Base-by-base conservation (phyloP, 768 basidiomycete genomes). In the Leccinellum luteum region DNA sequence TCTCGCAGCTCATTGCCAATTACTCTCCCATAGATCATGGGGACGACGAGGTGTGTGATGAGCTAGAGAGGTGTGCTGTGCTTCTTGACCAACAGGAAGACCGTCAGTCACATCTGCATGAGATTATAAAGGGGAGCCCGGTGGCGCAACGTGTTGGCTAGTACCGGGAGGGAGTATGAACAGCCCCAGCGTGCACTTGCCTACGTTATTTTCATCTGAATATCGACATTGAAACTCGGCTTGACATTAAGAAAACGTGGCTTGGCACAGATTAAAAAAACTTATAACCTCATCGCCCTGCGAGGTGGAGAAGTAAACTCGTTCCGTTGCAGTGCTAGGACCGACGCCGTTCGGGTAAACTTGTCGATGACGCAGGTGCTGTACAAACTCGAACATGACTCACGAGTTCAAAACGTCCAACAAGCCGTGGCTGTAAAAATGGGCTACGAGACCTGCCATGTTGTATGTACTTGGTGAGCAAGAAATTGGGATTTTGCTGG, bases 1-100 rank as follows among this genome's bases (percentile, higher is more conserved):
- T 63, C 65, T 48, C 72, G 63, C 28, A 72, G 67, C 47, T 73
- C 71, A 47, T 59, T 58, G 34, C 71, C 72, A 45, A 72, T 65
- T 54, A 69, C 62, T 60, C 72, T 69, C 41, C 64, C 66, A 62
- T 64, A 61, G 55, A 59, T 60, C 65, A 68, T 70, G 58, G 48
- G 53, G 51, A 52, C 28, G 52, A 57, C 34, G 54, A 57, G 61
- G 45, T 57, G 10, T 43, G 60, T 68, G 63, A 63, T 57, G 28
- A 38, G 56, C 54, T 41, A 52, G 52, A 55, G 51, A 52, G 51
- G 50, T 28, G 49, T 59, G 60, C 48, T 59, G 66, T 67, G 32
- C 59, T 21, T 44, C 56, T 62, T 31, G 55, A 48, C 60, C 63
- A 53, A 60, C 63, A 51, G 60, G 55, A 65, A 60, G 17, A 19